Evolutionary conservation across 441 rosid species (phyloP), one percentile per base, ranked within the genome.

Genomic region (Croton setiger): DNA sequence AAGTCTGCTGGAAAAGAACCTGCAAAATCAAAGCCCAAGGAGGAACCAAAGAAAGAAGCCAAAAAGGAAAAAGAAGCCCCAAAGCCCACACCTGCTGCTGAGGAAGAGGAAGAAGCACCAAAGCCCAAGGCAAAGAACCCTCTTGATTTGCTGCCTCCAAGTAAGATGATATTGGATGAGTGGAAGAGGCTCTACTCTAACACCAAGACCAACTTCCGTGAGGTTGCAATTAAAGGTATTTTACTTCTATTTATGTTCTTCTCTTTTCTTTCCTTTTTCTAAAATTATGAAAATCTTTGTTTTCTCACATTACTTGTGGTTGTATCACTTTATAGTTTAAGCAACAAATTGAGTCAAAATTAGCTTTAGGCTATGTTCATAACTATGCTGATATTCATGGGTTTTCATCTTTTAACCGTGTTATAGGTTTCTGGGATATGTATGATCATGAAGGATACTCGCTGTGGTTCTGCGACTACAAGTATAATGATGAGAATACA

Each of bases 181-280:
- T 94, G 99, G 99, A 94, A 94, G 87, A 85, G 99, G 87, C 96
- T 94, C 12, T 94, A 92, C 82, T 94, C 99, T 0, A 92, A 94
- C 78, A 94, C 99, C 64, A 94, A 92, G 78, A 77, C 87, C 65
- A 94, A 94, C 80, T 94, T 94, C 90, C 98, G 98, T 41, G 94
- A 90, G 76, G 93, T 94, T 72, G 98, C 99, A 52, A 84, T 90
- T 48, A 88, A 87, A 86, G 98, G 99, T 94, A 67, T 71, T 4
- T 21, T n/a, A 17, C 17, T 20, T 27, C 31, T 27, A 27, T 27
- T 27, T 21, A 0, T 4, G 54, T 52, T 35, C 36, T 27, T 9
- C 58, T 35, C 43, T 54, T 21, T 15, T 1, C 2, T 68, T 18
- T 17, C 37, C 41, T 0, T 47, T 17, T 35, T 0, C 4, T 4